These are phyloP conservation scores for Acanthamoeba culbertsoni DNA, from an alignment of 208 protist genomes.

Conservation along the genomic window DNA sequence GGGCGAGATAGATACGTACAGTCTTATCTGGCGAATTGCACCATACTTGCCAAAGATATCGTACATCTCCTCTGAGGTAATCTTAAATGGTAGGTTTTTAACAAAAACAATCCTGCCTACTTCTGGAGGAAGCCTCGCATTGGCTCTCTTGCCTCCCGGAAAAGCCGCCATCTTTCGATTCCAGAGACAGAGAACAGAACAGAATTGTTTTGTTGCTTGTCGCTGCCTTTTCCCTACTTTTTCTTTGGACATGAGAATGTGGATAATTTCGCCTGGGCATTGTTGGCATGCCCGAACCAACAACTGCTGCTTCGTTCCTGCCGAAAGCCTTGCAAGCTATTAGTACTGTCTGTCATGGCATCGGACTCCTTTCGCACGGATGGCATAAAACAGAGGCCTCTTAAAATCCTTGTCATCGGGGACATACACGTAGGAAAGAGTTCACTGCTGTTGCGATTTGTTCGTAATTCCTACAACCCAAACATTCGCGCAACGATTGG, in stretches of 20 bases:
- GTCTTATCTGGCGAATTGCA: slow-evolving; percentile 88
- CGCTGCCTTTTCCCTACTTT: neutral
- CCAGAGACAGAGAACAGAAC: neutral
- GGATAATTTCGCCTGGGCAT: no score
- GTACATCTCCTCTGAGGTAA: slow-evolving; percentile 89
- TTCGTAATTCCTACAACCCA: neutral
- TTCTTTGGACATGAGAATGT: neutral
- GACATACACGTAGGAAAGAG: slow-evolving; percentile 55
- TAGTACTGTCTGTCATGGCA: no score
- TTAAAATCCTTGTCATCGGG: slow-evolving; percentile 56
- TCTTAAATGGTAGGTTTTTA: slow-evolving; percentile 90
- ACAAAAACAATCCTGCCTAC: slow-evolving; percentile 88
- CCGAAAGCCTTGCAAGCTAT: no score
- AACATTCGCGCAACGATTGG: slow-evolving; percentile 34
- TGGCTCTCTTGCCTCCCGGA: neutral
- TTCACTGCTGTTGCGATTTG: slow-evolving; percentile 49
- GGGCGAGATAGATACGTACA: slow-evolving; percentile 69
- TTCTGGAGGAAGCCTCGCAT: slow-evolving; percentile 82
- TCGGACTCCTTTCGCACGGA: neutral
- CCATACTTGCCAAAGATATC: slow-evolving; percentile 93
- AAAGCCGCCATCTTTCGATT: neutral
- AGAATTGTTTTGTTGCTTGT: neutral
- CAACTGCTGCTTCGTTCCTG: no score
- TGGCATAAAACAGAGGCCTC: neutral
- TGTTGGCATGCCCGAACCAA: no score